These are phyloP conservation scores for Pseudogymnoascus sp. DNA, from an alignment of 2,329 filamentous ascomycete species.

Conservation along the genomic window DNA sequence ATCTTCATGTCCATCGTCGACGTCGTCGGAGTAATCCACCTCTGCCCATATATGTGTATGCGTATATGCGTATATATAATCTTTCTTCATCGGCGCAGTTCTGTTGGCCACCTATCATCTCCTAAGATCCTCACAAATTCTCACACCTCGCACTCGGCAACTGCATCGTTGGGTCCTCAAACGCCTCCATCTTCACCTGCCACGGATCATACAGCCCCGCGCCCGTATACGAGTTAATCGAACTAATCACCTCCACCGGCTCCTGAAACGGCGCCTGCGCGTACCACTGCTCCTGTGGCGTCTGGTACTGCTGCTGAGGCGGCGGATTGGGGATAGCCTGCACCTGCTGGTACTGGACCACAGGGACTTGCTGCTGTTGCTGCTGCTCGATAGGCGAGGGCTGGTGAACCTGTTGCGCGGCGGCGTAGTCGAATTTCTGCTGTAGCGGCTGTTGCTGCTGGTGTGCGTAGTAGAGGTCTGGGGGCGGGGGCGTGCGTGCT, in stretches of 20 bases:
- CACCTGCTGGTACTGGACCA: slow-evolving; percentile 28
- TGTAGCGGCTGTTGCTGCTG: slow-evolving; percentile 40
- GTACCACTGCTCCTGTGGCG: slow-evolving; percentile 46
- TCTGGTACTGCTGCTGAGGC: slow-evolving; percentile 33
- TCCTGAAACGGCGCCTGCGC: slow-evolving; percentile 42
- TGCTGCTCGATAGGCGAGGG: slow-evolving; percentile 37
- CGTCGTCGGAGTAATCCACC: too few relatives aligned
- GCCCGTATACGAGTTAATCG: slow-evolving; percentile 43
- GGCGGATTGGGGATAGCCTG: slow-evolving; percentile 21
- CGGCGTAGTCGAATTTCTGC: slow-evolving; percentile 31
- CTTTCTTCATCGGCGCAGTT: too few relatives aligned
- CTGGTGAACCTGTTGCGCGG: slow-evolving; percentile 37
- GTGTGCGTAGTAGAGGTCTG: slow-evolving; percentile 50
- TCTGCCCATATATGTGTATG: too few relatives aligned
- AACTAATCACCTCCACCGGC: slow-evolving; percentile 48
- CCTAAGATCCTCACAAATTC: slow-evolving; percentile 37
- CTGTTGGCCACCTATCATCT: too few relatives aligned
- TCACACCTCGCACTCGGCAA: slow-evolving; percentile 53
- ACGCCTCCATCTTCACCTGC: slow-evolving; percentile 45
- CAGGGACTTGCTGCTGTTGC: slow-evolving; percentile 29
- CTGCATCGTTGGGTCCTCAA: slow-evolving; percentile 48
- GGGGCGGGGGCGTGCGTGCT: slow-evolving; percentile 43
- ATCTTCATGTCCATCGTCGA: too few relatives aligned
- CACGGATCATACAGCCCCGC: slow-evolving; percentile 45
- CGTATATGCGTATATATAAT: too few relatives aligned